Evolutionary conservation across 192 early-diverging fungal genomes (phyloP).

Genomic region (Coemansia sp.): DNA sequence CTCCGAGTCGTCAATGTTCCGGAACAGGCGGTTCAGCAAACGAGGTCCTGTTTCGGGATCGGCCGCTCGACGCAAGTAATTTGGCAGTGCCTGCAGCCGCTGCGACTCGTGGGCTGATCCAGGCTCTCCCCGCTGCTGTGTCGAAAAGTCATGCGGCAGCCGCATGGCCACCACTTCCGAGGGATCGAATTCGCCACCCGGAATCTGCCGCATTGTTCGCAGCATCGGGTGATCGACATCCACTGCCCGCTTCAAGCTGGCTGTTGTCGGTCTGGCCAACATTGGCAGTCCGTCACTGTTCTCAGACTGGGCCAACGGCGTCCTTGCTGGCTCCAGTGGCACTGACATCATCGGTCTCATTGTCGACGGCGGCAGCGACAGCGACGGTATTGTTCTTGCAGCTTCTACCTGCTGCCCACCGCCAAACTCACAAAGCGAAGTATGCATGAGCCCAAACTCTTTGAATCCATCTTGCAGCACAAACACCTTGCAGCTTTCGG

Average conservation of each 20-base stretch:
- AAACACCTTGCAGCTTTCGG: constrained; percentile 19
- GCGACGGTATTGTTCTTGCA: background rate
- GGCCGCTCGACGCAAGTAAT: constrained; percentile 30
- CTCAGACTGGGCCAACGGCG: background rate
- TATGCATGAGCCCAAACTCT: constrained; percentile 24
- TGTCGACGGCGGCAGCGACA: constrained; percentile 1
- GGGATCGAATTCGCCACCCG: constrained; percentile 39
- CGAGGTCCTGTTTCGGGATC: constrained; percentile 30
- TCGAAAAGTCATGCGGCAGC: constrained; percentile 31
- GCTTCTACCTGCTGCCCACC: background rate
- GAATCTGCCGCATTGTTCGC: constrained; percentile 46
- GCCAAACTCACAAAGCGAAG: constrained; percentile 21
- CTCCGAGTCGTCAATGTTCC: constrained; percentile 66
- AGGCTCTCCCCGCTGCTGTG: background rate
- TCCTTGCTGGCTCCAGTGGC: background rate
- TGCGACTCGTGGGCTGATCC: background rate
- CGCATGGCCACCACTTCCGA: constrained; percentile 33
- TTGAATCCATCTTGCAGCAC: constrained; percentile 40
- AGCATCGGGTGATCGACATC: constrained; percentile 43
- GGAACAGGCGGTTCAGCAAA: constrained; percentile 32
- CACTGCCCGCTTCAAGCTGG: constrained; percentile 7
- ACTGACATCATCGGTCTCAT: background rate
- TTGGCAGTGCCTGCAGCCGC: constrained; percentile 28
- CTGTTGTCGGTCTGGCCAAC: constrained; percentile 1
- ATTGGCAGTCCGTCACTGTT: background rate